Conservation (phyloP, 305 asterid genomes). For the Fraxinus dipetala region DNA sequence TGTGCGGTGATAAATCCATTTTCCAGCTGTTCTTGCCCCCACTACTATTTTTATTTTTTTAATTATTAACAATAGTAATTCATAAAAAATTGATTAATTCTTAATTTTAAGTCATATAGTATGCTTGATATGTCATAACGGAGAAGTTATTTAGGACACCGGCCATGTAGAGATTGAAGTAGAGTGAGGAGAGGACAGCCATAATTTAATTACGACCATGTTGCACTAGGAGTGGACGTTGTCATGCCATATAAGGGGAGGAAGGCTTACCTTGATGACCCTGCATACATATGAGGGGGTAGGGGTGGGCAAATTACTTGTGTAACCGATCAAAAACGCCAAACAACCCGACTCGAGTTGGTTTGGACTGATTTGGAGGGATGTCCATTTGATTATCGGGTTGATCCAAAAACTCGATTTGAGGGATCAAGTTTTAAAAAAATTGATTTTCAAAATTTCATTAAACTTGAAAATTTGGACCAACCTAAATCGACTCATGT, state of each 20-base stretch:
- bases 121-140: background rate
- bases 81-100: background rate
- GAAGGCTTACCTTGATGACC: background rate
- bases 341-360: too few species aligned
- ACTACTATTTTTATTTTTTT: background rate
- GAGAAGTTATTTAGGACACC: too few species aligned
- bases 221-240: background rate
- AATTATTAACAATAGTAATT: background rate
- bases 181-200: background rate
- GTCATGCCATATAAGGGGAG: background rate
- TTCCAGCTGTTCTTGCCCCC: constrained; percentile 48
- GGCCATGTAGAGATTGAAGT: background rate
- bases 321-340: too few species aligned
- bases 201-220: background rate
- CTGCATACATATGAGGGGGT: too few species aligned
- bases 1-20: constrained; percentile 30
- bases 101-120: background rate
- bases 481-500: background rate
- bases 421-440: too few species aligned
- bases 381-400: too few species aligned
- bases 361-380: too few species aligned
- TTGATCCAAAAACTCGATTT: too few species aligned
- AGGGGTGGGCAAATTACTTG: too few species aligned
- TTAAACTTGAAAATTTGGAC: too few species aligned
- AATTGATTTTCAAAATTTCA: too few species aligned